These are phyloP conservation scores for Penicillium waksmanii DNA, from an alignment of 495 filamentous ascomycete species.

Conservation along the genomic window DNA sequence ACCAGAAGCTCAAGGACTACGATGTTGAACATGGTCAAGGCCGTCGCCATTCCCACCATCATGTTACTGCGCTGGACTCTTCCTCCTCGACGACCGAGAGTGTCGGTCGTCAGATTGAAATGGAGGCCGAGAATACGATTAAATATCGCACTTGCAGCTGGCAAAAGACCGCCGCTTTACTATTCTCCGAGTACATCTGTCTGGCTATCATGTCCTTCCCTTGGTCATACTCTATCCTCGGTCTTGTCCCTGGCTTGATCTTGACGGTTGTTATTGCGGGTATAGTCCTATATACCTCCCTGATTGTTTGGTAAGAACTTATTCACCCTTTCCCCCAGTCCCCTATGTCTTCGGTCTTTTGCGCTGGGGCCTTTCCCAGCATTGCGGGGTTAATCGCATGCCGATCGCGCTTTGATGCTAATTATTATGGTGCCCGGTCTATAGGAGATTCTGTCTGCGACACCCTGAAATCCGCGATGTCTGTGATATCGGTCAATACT, in stretches of 20 bases:
- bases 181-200: slow-evolving; percentile 93
- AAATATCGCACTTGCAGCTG: slow-evolving; percentile 89
- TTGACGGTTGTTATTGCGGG: slow-evolving; percentile 75
- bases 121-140: slow-evolving; percentile 78
- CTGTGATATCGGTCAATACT: slow-evolving; percentile 87
- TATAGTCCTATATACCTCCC: slow-evolving; percentile 82
- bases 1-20: slow-evolving; percentile 36
- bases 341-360: too few species aligned
- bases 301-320: slow-evolving; percentile 68
- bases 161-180: slow-evolving; percentile 86
- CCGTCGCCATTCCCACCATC: slow-evolving; percentile 24
- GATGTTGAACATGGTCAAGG: slow-evolving; percentile 38
- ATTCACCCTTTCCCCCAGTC: neutral
- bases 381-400: neutral
- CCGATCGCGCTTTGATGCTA: slow-evolving; percentile 2
- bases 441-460: slow-evolving; percentile 81
- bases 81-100: slow-evolving; percentile 44
- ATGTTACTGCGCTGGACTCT: slow-evolving; percentile 22
- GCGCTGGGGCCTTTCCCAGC: neutral
- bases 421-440: neutral
- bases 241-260: slow-evolving; percentile 85
- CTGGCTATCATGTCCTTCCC: slow-evolving; percentile 94
- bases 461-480: slow-evolving; percentile 88
- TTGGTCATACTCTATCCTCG: slow-evolving; percentile 84
- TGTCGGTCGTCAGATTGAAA: slow-evolving; percentile 73